Conservation (phyloP, 73 alveolate species). For the Uronychia binucleata region DNA sequence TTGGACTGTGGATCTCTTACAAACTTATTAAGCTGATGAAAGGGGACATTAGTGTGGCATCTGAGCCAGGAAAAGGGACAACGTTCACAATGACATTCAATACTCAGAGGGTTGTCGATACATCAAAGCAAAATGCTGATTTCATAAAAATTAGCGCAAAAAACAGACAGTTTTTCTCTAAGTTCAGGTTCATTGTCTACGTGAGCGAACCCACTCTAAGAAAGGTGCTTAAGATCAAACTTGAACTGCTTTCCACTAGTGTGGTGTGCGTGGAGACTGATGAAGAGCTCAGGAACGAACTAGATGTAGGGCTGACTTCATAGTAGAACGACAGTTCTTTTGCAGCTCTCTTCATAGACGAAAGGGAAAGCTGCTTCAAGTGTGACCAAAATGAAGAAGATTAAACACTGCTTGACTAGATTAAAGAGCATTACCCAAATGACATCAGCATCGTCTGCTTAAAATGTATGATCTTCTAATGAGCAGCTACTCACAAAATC, state of each 20-base stretch:
- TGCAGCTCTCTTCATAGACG: background rate
- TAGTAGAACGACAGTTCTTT: background rate
- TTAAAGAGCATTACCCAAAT: background rate
- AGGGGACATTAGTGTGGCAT: constrained; percentile 29
- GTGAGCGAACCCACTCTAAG: background rate
- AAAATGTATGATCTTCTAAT: background rate
- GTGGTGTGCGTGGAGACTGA: background rate
- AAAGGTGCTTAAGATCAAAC: background rate
- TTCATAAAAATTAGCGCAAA: too few species aligned
- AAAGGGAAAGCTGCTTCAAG: background rate
- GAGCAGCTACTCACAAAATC: background rate
- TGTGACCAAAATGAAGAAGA: background rate
- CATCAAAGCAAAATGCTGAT: background rate
- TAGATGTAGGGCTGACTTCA: background rate
- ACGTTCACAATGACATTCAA: constrained; percentile 6
- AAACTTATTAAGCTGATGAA: constrained; percentile 33
- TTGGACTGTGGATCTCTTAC: constrained; percentile 43
- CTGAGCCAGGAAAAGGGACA: constrained; percentile 35
- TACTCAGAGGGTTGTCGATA: background rate
- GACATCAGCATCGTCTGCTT: background rate
- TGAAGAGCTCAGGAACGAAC: background rate
- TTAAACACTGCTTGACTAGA: background rate
- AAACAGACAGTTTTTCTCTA: background rate
- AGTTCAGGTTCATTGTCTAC: background rate
- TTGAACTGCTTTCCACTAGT: background rate